Base-by-base conservation (phyloP, 2,329 filamentous ascomycete genomes). In the Lasiodiplodia sp. region DNA sequence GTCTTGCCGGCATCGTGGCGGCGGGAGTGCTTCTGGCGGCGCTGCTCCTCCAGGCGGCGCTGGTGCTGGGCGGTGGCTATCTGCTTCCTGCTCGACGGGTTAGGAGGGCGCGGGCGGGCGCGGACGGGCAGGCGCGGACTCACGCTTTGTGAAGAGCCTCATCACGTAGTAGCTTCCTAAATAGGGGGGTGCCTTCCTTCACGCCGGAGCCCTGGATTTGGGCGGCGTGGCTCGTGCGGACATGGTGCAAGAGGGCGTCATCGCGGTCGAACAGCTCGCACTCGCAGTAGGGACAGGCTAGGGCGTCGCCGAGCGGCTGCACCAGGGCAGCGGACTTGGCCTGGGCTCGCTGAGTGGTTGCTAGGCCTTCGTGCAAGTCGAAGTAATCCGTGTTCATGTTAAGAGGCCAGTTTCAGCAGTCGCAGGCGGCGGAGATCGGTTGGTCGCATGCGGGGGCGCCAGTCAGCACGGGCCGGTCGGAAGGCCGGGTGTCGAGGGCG, bases 251-350 rank as follows among this genome's bases (percentile, higher is more conserved):
- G 0, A 79, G 69, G 37, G 76, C 73, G 14, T 75, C 72, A 1
- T 73, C 21, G 38, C 11, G 71, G 11, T 76, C 75, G 68, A 80
- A 80, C 0, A 76, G 74, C 1, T 74, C 71, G 1, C 74, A 74
- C 10, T 72, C 68, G 31, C 74, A 74, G 56, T 75, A 79, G 1
- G 78, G 78, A 69, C 78, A 80, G 0, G 72, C 64, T 6, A 66
- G 38, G 16, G n/a, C 16, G 31, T 65, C 62, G 28, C 37, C 51
- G 34, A 40, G 51, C 2, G 40, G 58, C 60, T 64, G 60, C 51
- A 37, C 34, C 5, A 56, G 49, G 18, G 51, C 34, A 21, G 63
- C 63, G 8, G 63, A 55, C 63, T 66, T 66, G 8, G 51, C 51
- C n/a, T 66, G 63, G 34, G 63, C 63, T n/a, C 63, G 49, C 60